Conservation (phyloP, 2,329 filamentous ascomycete genomes). For the Ceratocystis albifundus region DNA sequence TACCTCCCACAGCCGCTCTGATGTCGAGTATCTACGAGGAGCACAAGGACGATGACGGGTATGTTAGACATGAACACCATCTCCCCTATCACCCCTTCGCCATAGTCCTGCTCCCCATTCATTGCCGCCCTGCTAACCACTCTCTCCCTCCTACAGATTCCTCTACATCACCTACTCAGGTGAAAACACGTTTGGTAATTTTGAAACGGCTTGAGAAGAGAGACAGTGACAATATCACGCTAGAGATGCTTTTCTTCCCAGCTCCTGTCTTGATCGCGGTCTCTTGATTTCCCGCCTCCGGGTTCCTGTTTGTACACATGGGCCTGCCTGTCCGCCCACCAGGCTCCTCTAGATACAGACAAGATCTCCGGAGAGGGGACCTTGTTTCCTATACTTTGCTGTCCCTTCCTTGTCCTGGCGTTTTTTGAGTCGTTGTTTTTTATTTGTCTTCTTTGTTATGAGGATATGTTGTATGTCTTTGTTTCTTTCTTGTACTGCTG, state of each 20-base stretch:
- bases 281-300: too few relatives aligned
- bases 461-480: not conserved
- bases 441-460: constrained; percentile 1
- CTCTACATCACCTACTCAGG: constrained; percentile 99
- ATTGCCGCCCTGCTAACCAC: not conserved
- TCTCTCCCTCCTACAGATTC: constrained; percentile 47
- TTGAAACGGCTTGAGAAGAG: constrained; percentile 32
- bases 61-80: constrained; percentile 27
- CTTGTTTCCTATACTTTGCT: constrained; percentile 11
- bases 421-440: constrained; percentile 9
- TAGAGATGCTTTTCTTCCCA: not conserved
- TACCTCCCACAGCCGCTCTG: constrained; percentile 88
- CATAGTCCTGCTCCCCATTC: not conserved
- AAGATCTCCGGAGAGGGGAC: not conserved
- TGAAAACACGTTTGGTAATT: constrained; percentile 88
- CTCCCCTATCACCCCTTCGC: not conserved
- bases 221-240: not conserved
- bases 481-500: not conserved
- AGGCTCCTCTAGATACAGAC: not conserved
- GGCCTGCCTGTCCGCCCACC: not conserved
- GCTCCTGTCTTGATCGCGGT: not conserved
- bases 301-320: too few relatives aligned
- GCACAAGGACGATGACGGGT: constrained; percentile 78
- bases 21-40: constrained; percentile 99
- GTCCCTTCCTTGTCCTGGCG: not conserved